Conservation (phyloP, 768 basidiomycete species). For the Calvatia gigantea region DNA sequence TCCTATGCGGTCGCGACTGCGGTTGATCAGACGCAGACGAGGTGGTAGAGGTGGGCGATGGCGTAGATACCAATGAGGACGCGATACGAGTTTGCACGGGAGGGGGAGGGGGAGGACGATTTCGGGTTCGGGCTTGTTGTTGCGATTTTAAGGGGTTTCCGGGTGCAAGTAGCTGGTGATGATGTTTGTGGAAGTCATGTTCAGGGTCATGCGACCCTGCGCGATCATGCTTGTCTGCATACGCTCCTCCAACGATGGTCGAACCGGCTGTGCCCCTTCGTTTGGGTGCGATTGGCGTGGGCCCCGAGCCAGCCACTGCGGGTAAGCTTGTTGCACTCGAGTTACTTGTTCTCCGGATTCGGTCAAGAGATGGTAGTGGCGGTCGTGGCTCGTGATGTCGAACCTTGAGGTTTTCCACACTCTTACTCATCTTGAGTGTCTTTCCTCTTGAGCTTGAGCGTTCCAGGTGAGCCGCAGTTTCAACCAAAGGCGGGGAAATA, state of each 20-base stretch:
- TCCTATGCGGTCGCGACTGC: constrained; percentile 26
- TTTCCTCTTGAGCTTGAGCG: constrained; percentile 35
- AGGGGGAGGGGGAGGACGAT: constrained; percentile 8
- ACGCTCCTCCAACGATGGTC: constrained; percentile 4
- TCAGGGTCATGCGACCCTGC: constrained; percentile 3
- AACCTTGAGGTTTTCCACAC: constrained; percentile 55
- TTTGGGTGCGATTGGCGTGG: constrained; percentile 16
- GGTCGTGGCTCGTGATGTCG: constrained; percentile 22
- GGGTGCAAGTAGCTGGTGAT: constrained; percentile 13
- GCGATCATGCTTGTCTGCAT: constrained; percentile 1
- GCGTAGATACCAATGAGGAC: constrained; percentile 4
- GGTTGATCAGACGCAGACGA: constrained; percentile 17
- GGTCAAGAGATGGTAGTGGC: constrained; percentile 30
- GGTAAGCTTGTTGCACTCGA: constrained; percentile 36
- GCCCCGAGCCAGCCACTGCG: constrained; percentile 21
- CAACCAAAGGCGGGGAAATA: constrained; percentile 28
- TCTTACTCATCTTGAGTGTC: constrained; percentile 58
- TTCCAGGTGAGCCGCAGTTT: constrained; percentile 31
- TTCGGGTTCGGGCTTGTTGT: constrained; percentile 13
- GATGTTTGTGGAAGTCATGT: constrained; percentile 1
- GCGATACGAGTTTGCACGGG: constrained; percentile 3
- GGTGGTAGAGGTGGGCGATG: constrained; percentile 10
- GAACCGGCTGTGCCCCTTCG: constrained; percentile 15
- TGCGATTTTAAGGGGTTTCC: constrained; percentile 1
- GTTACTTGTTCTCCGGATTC: constrained; percentile 34